phyloP scores from a whole-genome alignment of 202 grass and related monocot genomes.

The Cymbopogon flexuosus region DNA sequence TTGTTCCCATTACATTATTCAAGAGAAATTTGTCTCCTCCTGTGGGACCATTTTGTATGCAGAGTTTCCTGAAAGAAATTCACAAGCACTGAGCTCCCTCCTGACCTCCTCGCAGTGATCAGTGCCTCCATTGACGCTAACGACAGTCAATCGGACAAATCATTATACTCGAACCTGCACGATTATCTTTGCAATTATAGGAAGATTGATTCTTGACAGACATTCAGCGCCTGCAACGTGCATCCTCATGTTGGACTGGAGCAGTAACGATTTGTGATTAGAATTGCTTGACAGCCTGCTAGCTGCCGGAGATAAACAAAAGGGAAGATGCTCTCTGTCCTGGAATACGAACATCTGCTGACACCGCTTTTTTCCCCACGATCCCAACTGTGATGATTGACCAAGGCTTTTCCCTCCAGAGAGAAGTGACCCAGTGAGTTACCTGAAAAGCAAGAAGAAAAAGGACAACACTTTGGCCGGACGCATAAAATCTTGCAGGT shows the following conservation, averaged over 20 bases:
- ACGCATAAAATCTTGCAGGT: conserved; percentile 59
- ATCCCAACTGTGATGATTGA: conserved; percentile 50
- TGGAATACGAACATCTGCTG: conserved; percentile 46
- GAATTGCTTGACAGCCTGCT: conserved; percentile 31
- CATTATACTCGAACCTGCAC: conserved; percentile 5
- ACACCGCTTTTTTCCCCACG: conserved; percentile 41
- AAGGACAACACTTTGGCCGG: conserved; percentile 35
- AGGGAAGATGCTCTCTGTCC: conserved; percentile 47
- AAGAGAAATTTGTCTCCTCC: conserved; percentile 30
- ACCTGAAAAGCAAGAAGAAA: conserved; percentile 47
- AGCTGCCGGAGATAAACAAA: conserved; percentile 40
- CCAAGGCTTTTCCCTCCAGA: conserved; percentile 15
- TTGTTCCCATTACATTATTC: conserved; percentile 26
- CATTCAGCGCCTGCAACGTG: conserved; percentile 27
- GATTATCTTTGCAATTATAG: conserved; percentile 33
- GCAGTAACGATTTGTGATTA: conserved; percentile 25
- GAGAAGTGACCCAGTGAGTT: conserved; percentile 49
- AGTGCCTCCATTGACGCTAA: conserved; percentile 33
- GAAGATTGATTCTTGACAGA: conserved; percentile 17
- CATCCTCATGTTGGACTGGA: conserved; percentile 23
- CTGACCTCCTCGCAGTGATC: conserved; percentile 3
- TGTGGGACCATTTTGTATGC: background rate
- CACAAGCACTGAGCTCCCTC: background rate
- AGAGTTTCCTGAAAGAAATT: conserved; percentile 6
- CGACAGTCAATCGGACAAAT: conserved; percentile 39